phyloP scores from a whole-genome alignment of 2,329 filamentous ascomycete species.

The Nigrospora sphaerica region DNA sequence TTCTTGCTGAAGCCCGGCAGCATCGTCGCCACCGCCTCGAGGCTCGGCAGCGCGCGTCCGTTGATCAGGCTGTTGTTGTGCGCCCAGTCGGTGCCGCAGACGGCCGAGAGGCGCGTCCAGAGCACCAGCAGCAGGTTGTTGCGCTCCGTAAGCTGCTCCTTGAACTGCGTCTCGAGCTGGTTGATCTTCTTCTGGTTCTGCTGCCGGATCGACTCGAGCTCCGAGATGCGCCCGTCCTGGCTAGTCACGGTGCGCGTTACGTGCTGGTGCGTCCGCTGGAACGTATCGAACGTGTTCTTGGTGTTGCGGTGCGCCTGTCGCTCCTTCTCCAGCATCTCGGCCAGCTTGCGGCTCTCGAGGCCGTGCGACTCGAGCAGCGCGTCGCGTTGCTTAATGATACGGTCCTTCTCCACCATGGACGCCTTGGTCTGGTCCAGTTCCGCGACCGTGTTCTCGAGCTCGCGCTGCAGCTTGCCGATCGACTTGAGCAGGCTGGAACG shows the following conservation, averaged over 20 bases:
- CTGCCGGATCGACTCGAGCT: slow-evolving; percentile 74
- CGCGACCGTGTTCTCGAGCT: slow-evolving; percentile 75
- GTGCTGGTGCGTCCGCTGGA: slow-evolving; percentile 80
- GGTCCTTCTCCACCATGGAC: slow-evolving; percentile 82
- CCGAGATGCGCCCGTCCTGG: slow-evolving; percentile 75
- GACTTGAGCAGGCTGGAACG: slow-evolving; percentile 80
- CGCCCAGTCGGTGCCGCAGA: slow-evolving; percentile 89
- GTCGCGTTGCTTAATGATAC: slow-evolving; percentile 83
- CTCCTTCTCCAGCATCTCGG: slow-evolving; percentile 87
- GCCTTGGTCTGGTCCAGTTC: slow-evolving; percentile 75
- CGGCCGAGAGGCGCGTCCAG: slow-evolving; percentile 78
- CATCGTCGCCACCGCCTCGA: slow-evolving; percentile 80
- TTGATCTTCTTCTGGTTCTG: slow-evolving; percentile 73
- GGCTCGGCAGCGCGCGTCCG: slow-evolving; percentile 71
- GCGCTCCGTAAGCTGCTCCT: slow-evolving; percentile 81
- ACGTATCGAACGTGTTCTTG: slow-evolving; percentile 79
- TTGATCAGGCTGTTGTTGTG: slow-evolving; percentile 86
- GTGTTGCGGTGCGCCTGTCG: slow-evolving; percentile 78
- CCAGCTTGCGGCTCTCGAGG: slow-evolving; percentile 76
- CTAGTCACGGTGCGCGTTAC: slow-evolving; percentile 79
- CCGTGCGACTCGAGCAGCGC: slow-evolving; percentile 80
- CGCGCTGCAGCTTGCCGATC: slow-evolving; percentile 79
- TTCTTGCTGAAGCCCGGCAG: slow-evolving; percentile 87
- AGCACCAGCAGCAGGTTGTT: slow-evolving; percentile 82
- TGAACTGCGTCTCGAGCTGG: slow-evolving; percentile 70